phyloP scores from a whole-genome alignment of 2,329 filamentous ascomycete genomes.

The Setomelanomma holmii region DNA sequence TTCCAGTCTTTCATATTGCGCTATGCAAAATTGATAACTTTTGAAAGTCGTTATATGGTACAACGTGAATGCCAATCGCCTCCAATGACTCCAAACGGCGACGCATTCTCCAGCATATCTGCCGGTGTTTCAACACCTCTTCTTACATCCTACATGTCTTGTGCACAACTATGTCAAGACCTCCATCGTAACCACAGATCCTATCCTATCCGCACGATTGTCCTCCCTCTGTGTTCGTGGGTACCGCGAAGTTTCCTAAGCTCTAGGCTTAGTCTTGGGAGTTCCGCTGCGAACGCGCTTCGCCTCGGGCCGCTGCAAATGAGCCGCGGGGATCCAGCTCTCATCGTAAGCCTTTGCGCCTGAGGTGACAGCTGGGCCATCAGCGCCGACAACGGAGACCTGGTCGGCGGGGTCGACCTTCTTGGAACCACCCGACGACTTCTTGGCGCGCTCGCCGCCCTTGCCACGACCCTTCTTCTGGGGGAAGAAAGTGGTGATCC shows the following conservation, averaged over 20 bases:
- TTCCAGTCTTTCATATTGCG: neutral
- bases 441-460: slow-evolving; percentile 70
- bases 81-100: too few relatives aligned
- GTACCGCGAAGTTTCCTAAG: slow-evolving; percentile 18
- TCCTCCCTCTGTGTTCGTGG: too few relatives aligned
- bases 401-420: slow-evolving; percentile 68
- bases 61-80: neutral
- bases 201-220: too few relatives aligned
- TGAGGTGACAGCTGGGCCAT: slow-evolving; percentile 72
- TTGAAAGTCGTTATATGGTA: slow-evolving; percentile 6
- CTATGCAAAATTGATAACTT: slow-evolving; percentile 2
- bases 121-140: neutral
- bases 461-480: slow-evolving; percentile 71
- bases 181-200: neutral
- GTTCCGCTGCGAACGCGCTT: slow-evolving; percentile 63
- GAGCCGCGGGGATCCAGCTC: slow-evolving; percentile 90
- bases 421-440: slow-evolving; percentile 68
- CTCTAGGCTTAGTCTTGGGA: slow-evolving; percentile 48
- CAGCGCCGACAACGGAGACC: slow-evolving; percentile 70
- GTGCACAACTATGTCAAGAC: neutral
- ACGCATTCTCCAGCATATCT: neutral
- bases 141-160: neutral
- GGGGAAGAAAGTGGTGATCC: slow-evolving; percentile 95
- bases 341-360: slow-evolving; percentile 82
- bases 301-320: slow-evolving; percentile 84